Percentiles rank a stretch among this genome's conserved stretches.
Evolutionary conservation across 1,139 yeast species (phyloP).

Genomic region (Pichia sp.): DNA sequence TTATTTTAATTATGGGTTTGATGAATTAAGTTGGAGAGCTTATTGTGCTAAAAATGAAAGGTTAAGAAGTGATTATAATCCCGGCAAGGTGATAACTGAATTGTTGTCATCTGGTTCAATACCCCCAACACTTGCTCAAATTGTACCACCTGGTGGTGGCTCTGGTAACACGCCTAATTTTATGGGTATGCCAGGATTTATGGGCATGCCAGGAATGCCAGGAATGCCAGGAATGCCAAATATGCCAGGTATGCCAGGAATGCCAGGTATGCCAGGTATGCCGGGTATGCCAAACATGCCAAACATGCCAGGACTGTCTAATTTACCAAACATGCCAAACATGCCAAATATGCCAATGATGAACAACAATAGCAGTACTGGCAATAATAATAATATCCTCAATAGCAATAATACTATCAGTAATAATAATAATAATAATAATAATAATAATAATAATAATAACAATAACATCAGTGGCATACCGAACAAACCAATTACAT

Average conservation of each 20-base stretch:
- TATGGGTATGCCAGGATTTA: constrained; percentile 25
- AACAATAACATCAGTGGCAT: constrained; percentile 23
- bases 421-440: not conserved
- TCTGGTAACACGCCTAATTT: constrained; percentile 30
- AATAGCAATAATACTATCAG: not conserved
- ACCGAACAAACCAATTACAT: constrained; percentile 15
- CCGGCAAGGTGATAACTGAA: constrained; percentile 41
- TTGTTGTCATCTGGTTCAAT: constrained; percentile 30
- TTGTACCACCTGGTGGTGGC: constrained; percentile 15
- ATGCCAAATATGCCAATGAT: constrained; percentile 18
- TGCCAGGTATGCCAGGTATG: constrained; percentile 31
- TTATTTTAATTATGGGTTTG: constrained; percentile 93
- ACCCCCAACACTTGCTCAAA: constrained; percentile 24
- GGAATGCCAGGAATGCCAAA: constrained; percentile 14
- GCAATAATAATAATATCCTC: constrained; percentile 1
- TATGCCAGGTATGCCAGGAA: constrained; percentile 3
- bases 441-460: not conserved
- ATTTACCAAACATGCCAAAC: constrained; percentile 21
- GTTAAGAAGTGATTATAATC: constrained; percentile 72
- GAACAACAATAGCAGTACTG: not conserved
- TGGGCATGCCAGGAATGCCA: constrained; percentile 3
- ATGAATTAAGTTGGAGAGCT: constrained; percentile 93
- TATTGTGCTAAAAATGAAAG: constrained; percentile 87
- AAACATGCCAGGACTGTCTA: constrained; percentile 27
- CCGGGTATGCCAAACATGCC: constrained; percentile 26